A percentile compares a stretch with the other conserved stretches of the same genome.
These are phyloP conservation scores for Trichoderma pleuroti DNA, from an alignment of 2,329 filamentous ascomycete genomes.

Conservation along the genomic window DNA sequence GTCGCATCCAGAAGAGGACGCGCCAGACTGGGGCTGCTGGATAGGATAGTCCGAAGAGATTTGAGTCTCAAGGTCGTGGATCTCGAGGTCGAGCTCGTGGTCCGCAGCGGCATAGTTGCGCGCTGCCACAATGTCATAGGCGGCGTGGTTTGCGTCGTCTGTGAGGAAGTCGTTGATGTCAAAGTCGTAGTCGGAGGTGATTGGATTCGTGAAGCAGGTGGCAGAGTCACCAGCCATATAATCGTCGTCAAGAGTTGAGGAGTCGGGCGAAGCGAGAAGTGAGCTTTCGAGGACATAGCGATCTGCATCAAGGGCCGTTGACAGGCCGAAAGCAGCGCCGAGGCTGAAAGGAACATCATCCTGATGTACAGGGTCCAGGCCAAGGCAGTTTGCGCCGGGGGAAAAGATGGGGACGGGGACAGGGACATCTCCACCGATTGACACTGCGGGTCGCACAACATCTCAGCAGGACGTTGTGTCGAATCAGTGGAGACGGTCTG, in stretches of 20 bases:
- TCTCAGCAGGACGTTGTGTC: constrained; percentile 99
- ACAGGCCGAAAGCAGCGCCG: constrained; percentile 65
- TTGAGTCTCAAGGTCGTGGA: constrained; percentile 58
- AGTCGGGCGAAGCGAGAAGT: constrained; percentile 70
- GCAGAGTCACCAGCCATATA: constrained; percentile 60
- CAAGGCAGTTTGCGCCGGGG: constrained; percentile 37
- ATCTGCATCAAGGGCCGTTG: constrained; percentile 69
- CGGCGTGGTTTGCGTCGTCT: constrained; percentile 46
- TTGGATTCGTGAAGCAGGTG: constrained; percentile 42
- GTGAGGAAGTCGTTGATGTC: constrained; percentile 55
- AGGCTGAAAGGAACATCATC: constrained; percentile 63
- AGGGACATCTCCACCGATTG: constrained; percentile 69
- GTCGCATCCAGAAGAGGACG: constrained; percentile 71
- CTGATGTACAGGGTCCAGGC: constrained; percentile 52
- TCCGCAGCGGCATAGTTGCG: constrained; percentile 51
- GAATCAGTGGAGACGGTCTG: constrained; percentile 64
- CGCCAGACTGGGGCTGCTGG: constrained; percentile 71
- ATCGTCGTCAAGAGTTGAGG: constrained; percentile 63
- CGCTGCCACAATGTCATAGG: constrained; percentile 47
- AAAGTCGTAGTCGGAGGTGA: constrained; percentile 41
- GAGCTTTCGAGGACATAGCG: constrained; percentile 71
- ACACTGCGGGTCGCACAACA: constrained; percentile 99
- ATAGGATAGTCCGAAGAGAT: constrained; percentile 62
- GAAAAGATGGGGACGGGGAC: constrained; percentile 43
- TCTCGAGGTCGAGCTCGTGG: constrained; percentile 49